Conservation (phyloP, 148 eudicot species). For the Euryodendron excelsum region DNA sequence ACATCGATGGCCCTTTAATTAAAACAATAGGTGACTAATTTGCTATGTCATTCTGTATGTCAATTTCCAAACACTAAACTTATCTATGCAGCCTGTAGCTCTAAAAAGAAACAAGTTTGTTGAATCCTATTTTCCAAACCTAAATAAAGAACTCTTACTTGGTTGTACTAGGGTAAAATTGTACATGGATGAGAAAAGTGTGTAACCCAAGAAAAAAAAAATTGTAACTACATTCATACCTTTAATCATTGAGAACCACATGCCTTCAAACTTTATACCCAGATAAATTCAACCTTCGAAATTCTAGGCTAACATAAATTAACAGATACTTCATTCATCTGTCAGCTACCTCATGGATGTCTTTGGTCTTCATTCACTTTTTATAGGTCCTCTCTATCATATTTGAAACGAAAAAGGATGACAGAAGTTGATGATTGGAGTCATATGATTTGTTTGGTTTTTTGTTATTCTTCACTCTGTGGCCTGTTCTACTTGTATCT, state of each 20-base stretch:
- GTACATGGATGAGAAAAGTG: neutral
- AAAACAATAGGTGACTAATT: neutral
- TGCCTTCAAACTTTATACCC: neutral
- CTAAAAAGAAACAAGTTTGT: neutral
- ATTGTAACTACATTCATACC: neutral
- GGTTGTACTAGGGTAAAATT: neutral
- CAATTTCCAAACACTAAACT: neutral
- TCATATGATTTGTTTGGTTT: neutral
- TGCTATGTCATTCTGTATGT: neutral
- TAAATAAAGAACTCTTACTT: neutral
- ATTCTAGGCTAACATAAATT: neutral
- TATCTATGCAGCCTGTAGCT: neutral
- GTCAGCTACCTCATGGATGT: neutral
- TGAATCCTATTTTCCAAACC: neutral
- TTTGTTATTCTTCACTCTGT: neutral
- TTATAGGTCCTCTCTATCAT: neutral
- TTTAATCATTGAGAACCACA: neutral
- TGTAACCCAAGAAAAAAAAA: neutral
- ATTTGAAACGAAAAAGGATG: neutral
- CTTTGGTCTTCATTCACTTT: neutral
- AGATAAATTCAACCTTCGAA: neutral
- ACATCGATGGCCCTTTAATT: neutral
- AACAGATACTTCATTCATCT: neutral
- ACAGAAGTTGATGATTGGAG: too few relatives aligned
- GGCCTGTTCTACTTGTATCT: neutral